Evolutionary conservation across 768 basidiomycete genomes (phyloP).

Genomic region (Crucibulum laeve): DNA sequence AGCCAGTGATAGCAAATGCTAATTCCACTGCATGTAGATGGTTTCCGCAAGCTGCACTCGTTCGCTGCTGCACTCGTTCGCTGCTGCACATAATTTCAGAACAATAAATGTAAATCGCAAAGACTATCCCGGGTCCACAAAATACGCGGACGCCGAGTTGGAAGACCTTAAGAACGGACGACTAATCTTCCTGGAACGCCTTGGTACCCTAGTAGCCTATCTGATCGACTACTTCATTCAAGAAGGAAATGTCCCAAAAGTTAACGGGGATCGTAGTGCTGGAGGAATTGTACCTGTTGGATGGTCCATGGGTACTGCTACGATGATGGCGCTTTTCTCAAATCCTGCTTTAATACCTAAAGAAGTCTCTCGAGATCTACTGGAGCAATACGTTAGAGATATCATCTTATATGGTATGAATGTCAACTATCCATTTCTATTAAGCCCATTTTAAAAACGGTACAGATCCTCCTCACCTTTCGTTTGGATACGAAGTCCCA

Average conservation of each 20-base stretch:
- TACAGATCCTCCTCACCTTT: conserved; percentile 25
- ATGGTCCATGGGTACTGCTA: conserved; percentile 32
- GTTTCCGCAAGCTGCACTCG: conserved; percentile 4
- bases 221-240: conserved; percentile 24
- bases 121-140: conserved; percentile 28
- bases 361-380: conserved; percentile 13
- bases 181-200: conserved; percentile 19
- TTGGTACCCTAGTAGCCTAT: conserved; percentile 17
- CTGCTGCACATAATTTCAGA: conserved; percentile 19
- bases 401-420: conserved; percentile 27
- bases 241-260: conserved; percentile 18
- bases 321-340: conserved; percentile 22
- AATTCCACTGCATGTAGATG: conserved; percentile 5
- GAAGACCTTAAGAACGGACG: conserved; percentile 20
- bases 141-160: conserved; percentile 26
- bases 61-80: conserved; percentile 16
- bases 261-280: conserved; percentile 16
- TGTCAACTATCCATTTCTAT: not conserved
- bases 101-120: conserved; percentile 24
- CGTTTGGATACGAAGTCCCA: conserved; percentile 22
- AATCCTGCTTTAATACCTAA: conserved; percentile 16
- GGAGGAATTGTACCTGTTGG: conserved; percentile 34
- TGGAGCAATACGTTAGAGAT: conserved; percentile 25
- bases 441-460: not conserved
- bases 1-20: conserved; percentile 9